phyloP scores from a whole-genome alignment of 768 basidiomycete genomes.

The Pholiota conissans region DNA sequence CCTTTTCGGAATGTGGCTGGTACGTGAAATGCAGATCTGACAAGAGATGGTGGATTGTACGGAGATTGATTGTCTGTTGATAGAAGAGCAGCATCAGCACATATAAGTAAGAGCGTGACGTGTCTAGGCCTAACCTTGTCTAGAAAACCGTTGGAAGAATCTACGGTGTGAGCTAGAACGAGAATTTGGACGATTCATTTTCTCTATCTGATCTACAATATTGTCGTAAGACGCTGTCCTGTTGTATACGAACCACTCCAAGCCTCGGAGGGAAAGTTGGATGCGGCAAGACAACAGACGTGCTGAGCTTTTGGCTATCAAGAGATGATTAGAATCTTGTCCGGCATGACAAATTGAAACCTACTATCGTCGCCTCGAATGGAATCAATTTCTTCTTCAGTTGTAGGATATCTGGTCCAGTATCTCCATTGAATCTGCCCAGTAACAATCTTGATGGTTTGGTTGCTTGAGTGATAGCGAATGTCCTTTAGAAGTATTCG shows the following conservation, averaged over 20 bases:
- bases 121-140: conserved; percentile 32
- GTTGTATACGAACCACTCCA: conserved; percentile 95
- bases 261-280: conserved; percentile 75
- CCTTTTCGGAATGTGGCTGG: conserved; percentile 40
- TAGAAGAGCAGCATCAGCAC: neutral
- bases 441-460: conserved; percentile 82
- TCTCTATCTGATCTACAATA: conserved; percentile 76
- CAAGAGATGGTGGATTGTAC: conserved; percentile 30
- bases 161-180: conserved; percentile 38
- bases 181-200: conserved; percentile 32
- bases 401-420: conserved; percentile 82
- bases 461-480: conserved; percentile 89
- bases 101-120: neutral
- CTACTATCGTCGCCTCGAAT: conserved; percentile 54
- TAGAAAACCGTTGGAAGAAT: conserved; percentile 38
- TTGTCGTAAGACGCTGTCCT: conserved; percentile 85
- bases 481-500: conserved; percentile 87
- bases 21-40: conserved; percentile 29
- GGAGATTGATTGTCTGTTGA: conserved; percentile 25
- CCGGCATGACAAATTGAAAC: conserved; percentile 15
- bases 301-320: conserved; percentile 32
- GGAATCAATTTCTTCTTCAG: conserved; percentile 65
- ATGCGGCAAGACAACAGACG: conserved; percentile 71
- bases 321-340: neutral
- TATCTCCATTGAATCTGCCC: conserved; percentile 91